Evolutionary conservation across 2,329 filamentous ascomycete species (phyloP).

Genomic region (Reticulascus tulasneorum): DNA sequence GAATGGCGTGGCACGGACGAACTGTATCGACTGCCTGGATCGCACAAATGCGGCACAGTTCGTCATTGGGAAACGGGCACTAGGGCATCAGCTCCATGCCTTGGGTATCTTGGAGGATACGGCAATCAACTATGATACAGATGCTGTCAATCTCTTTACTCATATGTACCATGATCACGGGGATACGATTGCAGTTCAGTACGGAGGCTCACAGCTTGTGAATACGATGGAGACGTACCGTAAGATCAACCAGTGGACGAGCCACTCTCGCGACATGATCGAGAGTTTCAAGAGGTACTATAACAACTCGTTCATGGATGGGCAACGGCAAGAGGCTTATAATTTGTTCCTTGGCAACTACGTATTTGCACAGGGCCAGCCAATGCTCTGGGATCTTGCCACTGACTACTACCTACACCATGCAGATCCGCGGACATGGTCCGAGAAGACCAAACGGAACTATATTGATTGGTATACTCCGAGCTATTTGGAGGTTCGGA

Average conservation of each 20-base stretch:
- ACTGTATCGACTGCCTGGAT: slow-evolving; percentile 97
- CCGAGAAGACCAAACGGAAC: slow-evolving; percentile 56
- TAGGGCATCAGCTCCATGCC: slow-evolving; percentile 88
- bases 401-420: slow-evolving; percentile 98
- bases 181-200: slow-evolving; percentile 96
- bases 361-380: slow-evolving; percentile 78
- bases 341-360: slow-evolving; percentile 97
- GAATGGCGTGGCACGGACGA: slow-evolving; percentile 89
- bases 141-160: slow-evolving; percentile 93
- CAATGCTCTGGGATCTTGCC: slow-evolving; percentile 93
- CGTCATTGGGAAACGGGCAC: slow-evolving; percentile 89
- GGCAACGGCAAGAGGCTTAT: slow-evolving; percentile 96
- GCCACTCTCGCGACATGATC: slow-evolving; percentile 96
- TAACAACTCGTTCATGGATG: slow-evolving; percentile 96
- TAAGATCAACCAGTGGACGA: slow-evolving; percentile 98
- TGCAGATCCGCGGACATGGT: slow-evolving; percentile 72
- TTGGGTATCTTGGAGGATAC: slow-evolving; percentile 80
- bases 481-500: slow-evolving; percentile 61
- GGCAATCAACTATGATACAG: slow-evolving; percentile 85
- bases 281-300: slow-evolving; percentile 99
- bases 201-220: slow-evolving; percentile 93
- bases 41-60: slow-evolving; percentile 97
- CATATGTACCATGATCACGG: slow-evolving; percentile 98
- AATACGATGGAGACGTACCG: slow-evolving; percentile 99
- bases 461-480: slow-evolving; percentile 92